Percentiles rank a stretch among this genome's conserved stretches.
These are phyloP conservation scores for Penicillium lagena DNA, from an alignment of 495 filamentous ascomycete species.

Conservation along the genomic window DNA sequence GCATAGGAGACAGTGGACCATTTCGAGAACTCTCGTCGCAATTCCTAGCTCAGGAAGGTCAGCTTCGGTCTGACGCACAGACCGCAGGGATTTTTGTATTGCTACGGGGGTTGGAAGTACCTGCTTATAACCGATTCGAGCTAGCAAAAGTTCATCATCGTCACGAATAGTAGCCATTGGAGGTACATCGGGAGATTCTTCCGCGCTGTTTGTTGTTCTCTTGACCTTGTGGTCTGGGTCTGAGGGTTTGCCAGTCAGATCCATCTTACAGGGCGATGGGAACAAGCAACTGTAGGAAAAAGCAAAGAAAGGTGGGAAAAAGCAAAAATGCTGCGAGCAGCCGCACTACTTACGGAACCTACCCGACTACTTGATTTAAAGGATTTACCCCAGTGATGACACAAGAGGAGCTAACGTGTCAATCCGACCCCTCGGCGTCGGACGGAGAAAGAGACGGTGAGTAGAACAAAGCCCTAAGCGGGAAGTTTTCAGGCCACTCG, in stretches of 20 bases:
- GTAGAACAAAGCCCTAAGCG: slow-evolving; percentile 5
- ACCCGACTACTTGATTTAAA: slow-evolving; percentile 2
- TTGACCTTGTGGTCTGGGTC: slow-evolving; percentile 3
- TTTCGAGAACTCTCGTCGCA: slow-evolving; percentile 62
- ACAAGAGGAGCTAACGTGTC: slow-evolving; percentile 9
- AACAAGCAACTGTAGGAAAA: slow-evolving; percentile 1
- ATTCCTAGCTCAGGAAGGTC: slow-evolving; percentile 35
- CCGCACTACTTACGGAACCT: not conserved
- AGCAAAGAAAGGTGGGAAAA: slow-evolving; percentile 5
- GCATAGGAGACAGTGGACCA: slow-evolving; percentile 73
- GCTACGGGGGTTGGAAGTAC: slow-evolving; percentile 23
- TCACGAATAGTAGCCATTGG: slow-evolving; percentile 48
- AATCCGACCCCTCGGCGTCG: slow-evolving; percentile 3
- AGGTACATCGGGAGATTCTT: not conserved
- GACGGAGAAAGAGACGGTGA: slow-evolving; percentile 15
- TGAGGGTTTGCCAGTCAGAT: slow-evolving; percentile 6
- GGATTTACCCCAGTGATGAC: slow-evolving; percentile 7
- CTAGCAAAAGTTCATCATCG: slow-evolving; percentile 59
- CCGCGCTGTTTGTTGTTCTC: not conserved
- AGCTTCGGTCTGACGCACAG: not conserved
- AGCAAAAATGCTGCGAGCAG: not conserved
- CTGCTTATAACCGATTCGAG: slow-evolving; percentile 64
- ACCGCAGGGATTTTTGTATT: not conserved
- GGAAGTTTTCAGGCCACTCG: slow-evolving; percentile 1
- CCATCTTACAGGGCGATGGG: slow-evolving; percentile 3